These are phyloP conservation scores for Geotrichum aggregatum DNA, from an alignment of 1,139 yeast genomes.

Conservation along the genomic window DNA sequence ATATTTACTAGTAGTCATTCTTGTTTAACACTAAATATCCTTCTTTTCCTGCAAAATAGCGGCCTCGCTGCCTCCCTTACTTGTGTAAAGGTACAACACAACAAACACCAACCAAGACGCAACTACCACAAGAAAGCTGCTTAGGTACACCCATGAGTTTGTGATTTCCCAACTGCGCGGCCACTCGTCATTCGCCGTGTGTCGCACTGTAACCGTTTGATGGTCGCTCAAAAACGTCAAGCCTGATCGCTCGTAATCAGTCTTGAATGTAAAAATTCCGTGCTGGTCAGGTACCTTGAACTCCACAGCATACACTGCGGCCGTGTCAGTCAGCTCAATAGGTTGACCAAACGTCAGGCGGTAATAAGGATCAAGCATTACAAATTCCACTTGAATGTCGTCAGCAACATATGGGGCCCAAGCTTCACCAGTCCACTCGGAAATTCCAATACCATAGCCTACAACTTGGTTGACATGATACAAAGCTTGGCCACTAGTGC, in stretches of 20 bases:
- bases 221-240: conserved; percentile 61
- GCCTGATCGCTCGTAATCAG: conserved; percentile 81
- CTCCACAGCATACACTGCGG: conserved; percentile 47
- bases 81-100: conserved; percentile 53
- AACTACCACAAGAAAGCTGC: conserved; percentile 66
- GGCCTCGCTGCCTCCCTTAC: conserved; percentile 18
- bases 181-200: conserved; percentile 93
- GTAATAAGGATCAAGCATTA: conserved; percentile 93
- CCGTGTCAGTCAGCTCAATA: conserved; percentile 30
- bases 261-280: conserved; percentile 86
- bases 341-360: conserved; percentile 50
- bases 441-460: conserved; percentile 52
- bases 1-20: background rate
- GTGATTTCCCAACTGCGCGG: conserved; percentile 90
- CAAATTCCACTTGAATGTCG: conserved; percentile 76
- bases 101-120: conserved; percentile 73
- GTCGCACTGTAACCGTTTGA: conserved; percentile 79
- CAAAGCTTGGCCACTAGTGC: conserved; percentile 32
- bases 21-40: conserved; percentile 3
- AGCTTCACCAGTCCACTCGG: conserved; percentile 55
- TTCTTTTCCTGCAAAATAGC: conserved; percentile 21
- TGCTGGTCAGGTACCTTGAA: conserved; percentile 91
- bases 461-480: conserved; percentile 67
- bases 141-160: conserved; percentile 86
- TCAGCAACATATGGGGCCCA: conserved; percentile 68